Percentiles rank a stretch among this genome's conserved stretches.
phyloP scores from a whole-genome alignment of 2,329 filamentous ascomycete genomes.

The Ascochyta koolunga region DNA sequence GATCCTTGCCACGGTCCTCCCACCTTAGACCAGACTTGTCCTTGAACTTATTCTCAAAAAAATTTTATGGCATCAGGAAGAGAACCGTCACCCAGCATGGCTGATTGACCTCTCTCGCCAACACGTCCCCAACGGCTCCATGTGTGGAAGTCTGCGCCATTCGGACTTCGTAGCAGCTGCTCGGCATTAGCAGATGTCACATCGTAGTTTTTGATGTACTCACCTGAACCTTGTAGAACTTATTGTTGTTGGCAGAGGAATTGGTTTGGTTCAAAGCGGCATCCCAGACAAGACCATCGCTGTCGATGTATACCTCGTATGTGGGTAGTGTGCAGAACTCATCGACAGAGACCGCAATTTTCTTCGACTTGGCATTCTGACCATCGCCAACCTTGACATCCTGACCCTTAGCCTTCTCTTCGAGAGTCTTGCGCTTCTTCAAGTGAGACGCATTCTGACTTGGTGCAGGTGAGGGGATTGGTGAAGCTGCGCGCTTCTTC shows the following conservation, averaged over 20 bases:
- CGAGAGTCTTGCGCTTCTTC: slow-evolving; percentile 33
- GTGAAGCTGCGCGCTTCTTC: slow-evolving; percentile 43
- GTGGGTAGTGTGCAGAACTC: slow-evolving; percentile 46
- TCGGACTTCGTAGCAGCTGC: slow-evolving; percentile 42
- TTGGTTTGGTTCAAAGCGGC: slow-evolving; percentile 82
- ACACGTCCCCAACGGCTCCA: slow-evolving; percentile 87
- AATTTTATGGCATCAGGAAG: slow-evolving; percentile 53
- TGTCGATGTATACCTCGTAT: slow-evolving; percentile 68
- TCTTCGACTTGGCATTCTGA: slow-evolving; percentile 52
- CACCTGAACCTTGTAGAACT: slow-evolving; percentile 79
- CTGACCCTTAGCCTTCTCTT: slow-evolving; percentile 23
- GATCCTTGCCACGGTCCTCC: slow-evolving; percentile 57
- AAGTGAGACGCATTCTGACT: slow-evolving; percentile 16
- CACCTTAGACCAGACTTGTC: slow-evolving; percentile 61
- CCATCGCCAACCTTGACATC: slow-evolving; percentile 50
- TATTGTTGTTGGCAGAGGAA: slow-evolving; percentile 75
- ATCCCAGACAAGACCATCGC: slow-evolving; percentile 73
- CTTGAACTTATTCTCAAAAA: slow-evolving; percentile 65
- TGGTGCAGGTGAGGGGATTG: slow-evolving; percentile 20
- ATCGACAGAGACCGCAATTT: slow-evolving; percentile 55
- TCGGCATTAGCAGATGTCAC: neutral
- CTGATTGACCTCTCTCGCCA: slow-evolving; percentile 58
- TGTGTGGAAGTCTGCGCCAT: slow-evolving; percentile 55
- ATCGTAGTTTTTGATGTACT: neutral
- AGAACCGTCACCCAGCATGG: slow-evolving; percentile 48